Evolutionary conservation across 495 filamentous ascomycete species (phyloP).

Genomic region (Hapsidospora chrysogenum): DNA sequence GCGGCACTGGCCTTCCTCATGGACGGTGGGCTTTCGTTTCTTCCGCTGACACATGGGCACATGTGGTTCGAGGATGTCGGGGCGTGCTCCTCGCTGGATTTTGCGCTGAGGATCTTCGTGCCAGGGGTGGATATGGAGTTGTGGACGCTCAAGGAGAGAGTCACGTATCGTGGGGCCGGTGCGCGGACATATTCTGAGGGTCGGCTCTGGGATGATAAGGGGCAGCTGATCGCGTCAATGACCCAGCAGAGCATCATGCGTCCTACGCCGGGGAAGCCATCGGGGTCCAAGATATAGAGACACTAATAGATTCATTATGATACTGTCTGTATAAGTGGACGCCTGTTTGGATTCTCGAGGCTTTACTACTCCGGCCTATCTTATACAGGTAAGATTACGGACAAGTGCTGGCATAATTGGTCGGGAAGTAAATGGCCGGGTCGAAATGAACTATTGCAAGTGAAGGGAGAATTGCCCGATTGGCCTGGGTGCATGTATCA

Average conservation of each 20-base stretch:
- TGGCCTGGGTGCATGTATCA: no score
- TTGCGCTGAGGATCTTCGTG: background rate
- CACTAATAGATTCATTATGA: no score
- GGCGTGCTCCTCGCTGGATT: background rate
- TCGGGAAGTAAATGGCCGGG: no score
- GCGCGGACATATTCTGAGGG: background rate
- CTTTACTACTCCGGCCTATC: no score
- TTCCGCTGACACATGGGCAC: background rate
- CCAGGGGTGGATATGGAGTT: background rate
- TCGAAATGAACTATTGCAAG: no score
- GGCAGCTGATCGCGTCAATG: background rate
- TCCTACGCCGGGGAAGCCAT: no score
- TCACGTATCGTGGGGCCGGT: background rate
- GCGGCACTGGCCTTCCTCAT: background rate
- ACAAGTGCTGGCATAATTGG: no score
- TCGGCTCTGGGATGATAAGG: background rate
- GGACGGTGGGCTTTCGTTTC: background rate
- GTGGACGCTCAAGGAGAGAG: background rate
- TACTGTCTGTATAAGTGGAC: no score
- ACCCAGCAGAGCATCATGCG: constrained; percentile 3
- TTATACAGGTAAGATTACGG: no score
- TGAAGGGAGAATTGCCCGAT: no score
- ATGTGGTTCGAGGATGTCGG: background rate
- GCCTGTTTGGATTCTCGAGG: no score
- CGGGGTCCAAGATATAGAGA: no score